Evolutionary conservation across 2,329 filamentous ascomycete genomes (phyloP), one percentile per base, ranked within the genome.

Genomic region (Colletotrichum falcatum): DNA sequence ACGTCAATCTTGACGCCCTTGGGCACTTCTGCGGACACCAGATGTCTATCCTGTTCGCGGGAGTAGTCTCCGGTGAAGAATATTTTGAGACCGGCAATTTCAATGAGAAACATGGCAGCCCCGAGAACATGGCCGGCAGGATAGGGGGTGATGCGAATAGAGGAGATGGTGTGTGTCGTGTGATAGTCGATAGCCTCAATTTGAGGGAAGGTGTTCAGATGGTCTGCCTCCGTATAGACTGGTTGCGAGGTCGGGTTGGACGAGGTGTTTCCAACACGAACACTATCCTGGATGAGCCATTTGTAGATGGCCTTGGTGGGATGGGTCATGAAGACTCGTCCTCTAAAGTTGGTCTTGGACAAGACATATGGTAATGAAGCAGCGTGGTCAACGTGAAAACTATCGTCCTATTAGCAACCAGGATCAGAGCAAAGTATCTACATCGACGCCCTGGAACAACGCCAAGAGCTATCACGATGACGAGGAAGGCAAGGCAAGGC

Each of bases 301-400:
- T 98, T 98, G 88, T 99, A 99, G 79, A 99, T 99, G 76, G 96
- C 96, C 81, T 99, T 98, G 56, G 96, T 99, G 1, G 96, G 94
- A 84, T 99, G 96, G 61, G 96, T 99, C 95, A 98, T 99, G 84
- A 98, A 98, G 72, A 98, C 95, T 28, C 95, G 91, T 59, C 96
- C 96, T 74, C 93, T 92, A 85, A 99, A 99, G 81, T 98, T 98
- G 46, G 96, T 98, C 84, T 99, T 99, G 74, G 95, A 93, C 74
- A 99, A 88, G 70, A 99, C 96, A 80, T 98, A 99, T 54, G 96
- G 96, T 56, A 99, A 85, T n/a, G 95, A 97, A 20, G 95, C 95
- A n/a, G 96, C 96, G 84, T 99, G 96, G 79, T 99, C 96, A 79
- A 98, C 88, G 81, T 99, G 96, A 79, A 99, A 99, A 92, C 95